Conservation (phyloP, 1,284 basidiomycete species). For the Puccinia sorghi region DNA sequence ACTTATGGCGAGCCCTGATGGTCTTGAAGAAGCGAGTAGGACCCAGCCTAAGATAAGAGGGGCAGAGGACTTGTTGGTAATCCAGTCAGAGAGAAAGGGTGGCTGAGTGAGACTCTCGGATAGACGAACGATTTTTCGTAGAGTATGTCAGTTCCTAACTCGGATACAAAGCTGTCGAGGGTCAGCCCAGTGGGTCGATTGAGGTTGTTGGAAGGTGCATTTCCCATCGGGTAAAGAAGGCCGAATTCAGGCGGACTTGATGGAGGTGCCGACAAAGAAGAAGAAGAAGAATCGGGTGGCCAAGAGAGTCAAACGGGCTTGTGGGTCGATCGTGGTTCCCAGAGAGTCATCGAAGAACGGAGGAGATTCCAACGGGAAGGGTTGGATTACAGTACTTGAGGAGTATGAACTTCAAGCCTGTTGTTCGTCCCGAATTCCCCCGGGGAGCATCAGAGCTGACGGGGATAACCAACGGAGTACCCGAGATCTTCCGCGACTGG, state of each 20-base stretch:
- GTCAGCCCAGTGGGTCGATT: constrained; percentile 63
- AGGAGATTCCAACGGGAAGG: too few species aligned
- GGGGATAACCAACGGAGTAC: too few species aligned
- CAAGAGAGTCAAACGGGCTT: too few species aligned
- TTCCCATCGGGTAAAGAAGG: constrained; percentile 50
- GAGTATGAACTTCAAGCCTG: too few species aligned
- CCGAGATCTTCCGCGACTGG: too few species aligned
- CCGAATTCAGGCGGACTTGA: background rate
- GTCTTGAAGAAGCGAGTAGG: constrained; percentile 95
- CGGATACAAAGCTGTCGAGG: constrained; percentile 82
- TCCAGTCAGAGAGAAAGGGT: constrained; percentile 30
- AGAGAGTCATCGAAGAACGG: too few species aligned
- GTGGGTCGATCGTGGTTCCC: too few species aligned
- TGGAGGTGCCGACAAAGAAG: too few species aligned
- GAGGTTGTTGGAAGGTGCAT: constrained; percentile 51
- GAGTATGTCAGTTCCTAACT: constrained; percentile 77
- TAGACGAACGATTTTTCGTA: constrained; percentile 79
- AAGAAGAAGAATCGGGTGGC: too few species aligned
- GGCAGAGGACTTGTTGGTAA: background rate
- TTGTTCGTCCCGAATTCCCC: too few species aligned
- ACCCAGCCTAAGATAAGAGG: constrained; percentile 66
- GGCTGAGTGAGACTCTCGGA: background rate
- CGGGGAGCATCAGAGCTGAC: too few species aligned
- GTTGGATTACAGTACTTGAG: too few species aligned
- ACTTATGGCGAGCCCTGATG: constrained; percentile 72